Base-by-base conservation (phyloP, 2,329 filamentous ascomycete genomes). In the Trichoderma koningii region DNA sequence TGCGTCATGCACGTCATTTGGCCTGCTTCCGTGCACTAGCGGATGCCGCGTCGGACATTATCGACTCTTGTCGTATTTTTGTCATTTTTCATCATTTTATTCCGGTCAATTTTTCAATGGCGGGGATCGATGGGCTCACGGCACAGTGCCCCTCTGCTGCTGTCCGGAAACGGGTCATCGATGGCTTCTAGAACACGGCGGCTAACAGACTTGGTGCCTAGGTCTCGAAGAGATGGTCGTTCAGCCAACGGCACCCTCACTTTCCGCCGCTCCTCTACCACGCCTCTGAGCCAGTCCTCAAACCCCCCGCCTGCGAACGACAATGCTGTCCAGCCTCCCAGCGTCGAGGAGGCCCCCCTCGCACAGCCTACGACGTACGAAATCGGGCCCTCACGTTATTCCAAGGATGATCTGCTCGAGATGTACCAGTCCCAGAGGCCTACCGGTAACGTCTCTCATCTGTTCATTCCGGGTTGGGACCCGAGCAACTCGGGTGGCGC, bases 401-500 rank as follows among this genome's bases (percentile, higher is more conserved):
- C 87, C 68, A 91, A 89, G 76, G 91, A 93, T 3, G 87, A 96
- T 69, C 81, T 97, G 68, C 81, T 97, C 65, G 85, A 88, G 64
- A 85, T 97, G 69, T 94, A 87, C 77, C 86, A 84, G 70, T 69
- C 71, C 66, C 77, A 79, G 70, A 80, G 80, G 48, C 80, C 82
- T 52, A 77, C 77, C 62, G 81, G 85, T 67, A 83, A 82, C 60
- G 83, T 86, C 45, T 83, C 88, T 52, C 82, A 83, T 67, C 83
- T 96, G 64, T 93, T 89, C 73, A 85, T 90, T 71, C 83, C 87
- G 63, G 87, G 87, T 67, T 97, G 93, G 93, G 89, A 92, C 75
- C 91, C 93, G 30, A 85, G 87, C 66, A 84, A 87, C 57, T 79
- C 87, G 47, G 93, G 92, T 70, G 87, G 89, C 74, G 72, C 83